These are phyloP conservation scores for Dalechampia spathulata DNA, from an alignment of 441 rosid genomes.

Conservation along the genomic window DNA sequence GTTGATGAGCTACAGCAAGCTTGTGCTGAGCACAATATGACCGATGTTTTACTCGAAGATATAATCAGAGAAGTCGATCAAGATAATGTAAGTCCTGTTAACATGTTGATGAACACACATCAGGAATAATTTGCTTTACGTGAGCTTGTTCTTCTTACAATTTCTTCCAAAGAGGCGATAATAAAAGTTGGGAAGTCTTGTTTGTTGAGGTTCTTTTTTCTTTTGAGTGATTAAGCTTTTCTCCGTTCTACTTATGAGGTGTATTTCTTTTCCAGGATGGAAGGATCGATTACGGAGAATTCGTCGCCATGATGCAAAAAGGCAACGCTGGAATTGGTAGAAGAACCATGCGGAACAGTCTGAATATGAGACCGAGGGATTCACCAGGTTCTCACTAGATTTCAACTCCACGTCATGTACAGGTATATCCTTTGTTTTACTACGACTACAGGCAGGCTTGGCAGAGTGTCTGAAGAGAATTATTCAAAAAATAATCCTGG, in stretches of 20 bases:
- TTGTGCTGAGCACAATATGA: conserved; percentile 84
- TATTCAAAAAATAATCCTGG: no score
- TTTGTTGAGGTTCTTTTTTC: neutral
- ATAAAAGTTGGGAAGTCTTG: no score
- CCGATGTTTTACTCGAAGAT: conserved; percentile 69
- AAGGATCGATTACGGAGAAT: no score
- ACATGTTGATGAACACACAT: no score
- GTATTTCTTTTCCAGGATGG: conserved; percentile 36
- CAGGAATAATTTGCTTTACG: no score
- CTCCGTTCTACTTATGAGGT: neutral
- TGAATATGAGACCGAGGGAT: conserved; percentile 91
- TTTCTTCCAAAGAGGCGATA: no score
- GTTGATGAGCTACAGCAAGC: conserved; percentile 97
- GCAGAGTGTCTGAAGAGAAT: no score
- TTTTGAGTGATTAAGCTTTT: neutral
- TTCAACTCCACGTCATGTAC: conserved; percentile 16
- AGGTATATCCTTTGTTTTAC: conserved; percentile 21
- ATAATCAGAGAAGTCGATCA: no score
- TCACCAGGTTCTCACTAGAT: conserved; percentile 32
- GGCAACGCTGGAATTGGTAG: conserved; percentile 76
- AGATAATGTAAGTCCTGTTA: conserved; percentile 24
- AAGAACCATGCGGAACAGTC: conserved; percentile 84
- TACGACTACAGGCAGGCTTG: no score
- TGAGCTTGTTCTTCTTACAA: no score
- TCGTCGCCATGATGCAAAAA: no score